Conservation (phyloP, 1,284 basidiomycete species). For the Fomitopsis schrenkii region DNA sequence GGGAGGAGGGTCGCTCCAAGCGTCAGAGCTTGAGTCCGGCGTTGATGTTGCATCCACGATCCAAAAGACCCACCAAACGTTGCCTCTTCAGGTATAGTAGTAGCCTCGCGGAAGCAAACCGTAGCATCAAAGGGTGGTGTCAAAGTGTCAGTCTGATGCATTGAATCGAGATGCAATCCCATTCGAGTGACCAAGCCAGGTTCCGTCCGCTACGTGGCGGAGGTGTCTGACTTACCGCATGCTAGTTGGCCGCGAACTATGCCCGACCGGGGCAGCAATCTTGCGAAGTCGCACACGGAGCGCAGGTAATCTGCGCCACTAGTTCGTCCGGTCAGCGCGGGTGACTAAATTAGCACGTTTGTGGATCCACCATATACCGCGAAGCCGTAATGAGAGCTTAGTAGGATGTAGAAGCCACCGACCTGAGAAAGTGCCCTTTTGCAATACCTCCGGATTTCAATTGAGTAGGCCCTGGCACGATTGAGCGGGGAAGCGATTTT, state of each 20-base stretch:
- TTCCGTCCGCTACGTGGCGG: neutral
- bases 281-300: neutral
- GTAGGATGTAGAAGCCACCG: too few relatives aligned
- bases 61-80: neutral
- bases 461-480: too few relatives aligned
- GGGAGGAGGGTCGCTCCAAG: too few relatives aligned
- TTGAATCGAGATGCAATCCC: neutral
- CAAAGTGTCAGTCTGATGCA: neutral
- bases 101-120: neutral
- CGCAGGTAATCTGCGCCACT: neutral
- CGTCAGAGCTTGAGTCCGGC: neutral
- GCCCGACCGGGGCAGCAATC: neutral
- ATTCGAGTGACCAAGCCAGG: neutral
- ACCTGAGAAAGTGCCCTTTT: too few relatives aligned
- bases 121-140: neutral
- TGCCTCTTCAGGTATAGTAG: neutral
- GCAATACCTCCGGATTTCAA: too few relatives aligned
- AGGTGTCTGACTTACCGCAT: too few relatives aligned
- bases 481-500: too few relatives aligned
- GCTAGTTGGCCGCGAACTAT: neutral
- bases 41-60: neutral
- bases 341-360: too few relatives aligned
- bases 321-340: neutral
- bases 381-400: too few relatives aligned
- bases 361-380: too few relatives aligned